phyloP scores from a whole-genome alignment of 2,329 filamentous ascomycete genomes.

The Hymenoscyphus scutula region DNA sequence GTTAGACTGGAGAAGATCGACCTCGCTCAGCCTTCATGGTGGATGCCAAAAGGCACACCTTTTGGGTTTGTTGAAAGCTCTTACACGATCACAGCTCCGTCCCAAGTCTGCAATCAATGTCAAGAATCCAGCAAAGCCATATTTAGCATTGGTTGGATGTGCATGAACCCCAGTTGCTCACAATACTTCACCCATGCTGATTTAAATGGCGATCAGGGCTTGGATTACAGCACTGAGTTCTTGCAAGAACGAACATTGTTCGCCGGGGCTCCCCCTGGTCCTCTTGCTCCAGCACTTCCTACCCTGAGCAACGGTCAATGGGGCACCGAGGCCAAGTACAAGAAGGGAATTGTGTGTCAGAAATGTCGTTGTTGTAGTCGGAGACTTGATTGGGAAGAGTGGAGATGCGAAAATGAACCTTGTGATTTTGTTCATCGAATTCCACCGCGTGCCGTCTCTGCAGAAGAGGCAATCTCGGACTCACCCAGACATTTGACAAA shows the following conservation, averaged over 20 bases:
- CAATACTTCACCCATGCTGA: slow-evolving; percentile 47
- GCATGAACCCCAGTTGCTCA: slow-evolving; percentile 50
- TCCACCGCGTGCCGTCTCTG: slow-evolving; percentile 11
- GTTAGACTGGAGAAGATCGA: slow-evolving; percentile 66
- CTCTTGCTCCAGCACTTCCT: slow-evolving; percentile 42
- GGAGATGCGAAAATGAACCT: slow-evolving; percentile 53
- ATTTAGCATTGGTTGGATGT: slow-evolving; percentile 55
- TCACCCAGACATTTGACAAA: not conserved
- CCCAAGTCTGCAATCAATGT: slow-evolving; percentile 43
- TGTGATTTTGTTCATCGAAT: slow-evolving; percentile 48
- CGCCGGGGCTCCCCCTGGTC: slow-evolving; percentile 35
- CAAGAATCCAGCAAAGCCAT: slow-evolving; percentile 38
- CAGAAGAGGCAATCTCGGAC: slow-evolving; percentile 19
- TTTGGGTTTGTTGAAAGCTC: slow-evolving; percentile 27
- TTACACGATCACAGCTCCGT: slow-evolving; percentile 23
- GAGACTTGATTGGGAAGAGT: slow-evolving; percentile 58
- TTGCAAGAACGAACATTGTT: slow-evolving; percentile 51
- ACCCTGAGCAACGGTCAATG: slow-evolving; percentile 39
- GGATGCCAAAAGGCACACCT: slow-evolving; percentile 43
- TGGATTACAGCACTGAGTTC: slow-evolving; percentile 57
- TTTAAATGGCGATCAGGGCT: slow-evolving; percentile 27
- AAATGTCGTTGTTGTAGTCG: slow-evolving; percentile 60
- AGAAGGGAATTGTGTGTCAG: slow-evolving; percentile 65
- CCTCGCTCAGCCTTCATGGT: slow-evolving; percentile 54
- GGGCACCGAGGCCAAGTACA: slow-evolving; percentile 51